Percentiles rank a stretch among this genome's conserved stretches.
Evolutionary conservation across 1,284 basidiomycete species (phyloP).

Genomic region (Ustilago xerochloae): DNA sequence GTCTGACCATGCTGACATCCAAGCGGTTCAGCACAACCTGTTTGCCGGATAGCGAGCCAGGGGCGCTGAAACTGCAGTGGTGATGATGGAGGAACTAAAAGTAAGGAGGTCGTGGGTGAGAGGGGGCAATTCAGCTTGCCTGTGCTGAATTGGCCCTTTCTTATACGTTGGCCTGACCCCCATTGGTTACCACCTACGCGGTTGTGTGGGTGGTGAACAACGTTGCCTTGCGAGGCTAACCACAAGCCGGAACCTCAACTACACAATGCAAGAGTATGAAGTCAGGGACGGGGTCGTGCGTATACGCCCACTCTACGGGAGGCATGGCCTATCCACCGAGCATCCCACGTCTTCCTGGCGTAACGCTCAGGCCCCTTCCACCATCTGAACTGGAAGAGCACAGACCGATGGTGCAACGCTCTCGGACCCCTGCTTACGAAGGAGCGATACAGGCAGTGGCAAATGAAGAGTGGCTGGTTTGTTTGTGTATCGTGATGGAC

Average conservation of each 20-base stretch:
- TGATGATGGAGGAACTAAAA: no score
- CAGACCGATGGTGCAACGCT: background rate
- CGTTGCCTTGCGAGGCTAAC: background rate
- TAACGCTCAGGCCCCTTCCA: background rate
- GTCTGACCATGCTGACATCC: conserved; percentile 17
- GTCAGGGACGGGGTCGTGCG: conserved; percentile 3
- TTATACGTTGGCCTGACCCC: background rate
- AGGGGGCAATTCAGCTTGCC: no score
- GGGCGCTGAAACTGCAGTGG: no score
- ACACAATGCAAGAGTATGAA: conserved; percentile 11
- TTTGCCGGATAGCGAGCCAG: no score
- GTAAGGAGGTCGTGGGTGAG: background rate
- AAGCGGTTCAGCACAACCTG: no score
- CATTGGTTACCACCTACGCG: background rate
- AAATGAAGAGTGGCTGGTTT: background rate
- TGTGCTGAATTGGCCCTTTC: background rate
- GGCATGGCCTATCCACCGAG: no score
- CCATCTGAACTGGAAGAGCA: background rate
- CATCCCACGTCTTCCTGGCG: no score
- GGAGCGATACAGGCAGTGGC: background rate
- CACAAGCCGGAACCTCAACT: background rate
- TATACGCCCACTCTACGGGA: background rate
- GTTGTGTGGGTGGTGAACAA: background rate
- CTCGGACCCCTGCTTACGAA: background rate
- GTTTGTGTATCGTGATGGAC: no score